phyloP scores from a whole-genome alignment of 352 stramenopile genomes.

The Pythium phragmitis region DNA sequence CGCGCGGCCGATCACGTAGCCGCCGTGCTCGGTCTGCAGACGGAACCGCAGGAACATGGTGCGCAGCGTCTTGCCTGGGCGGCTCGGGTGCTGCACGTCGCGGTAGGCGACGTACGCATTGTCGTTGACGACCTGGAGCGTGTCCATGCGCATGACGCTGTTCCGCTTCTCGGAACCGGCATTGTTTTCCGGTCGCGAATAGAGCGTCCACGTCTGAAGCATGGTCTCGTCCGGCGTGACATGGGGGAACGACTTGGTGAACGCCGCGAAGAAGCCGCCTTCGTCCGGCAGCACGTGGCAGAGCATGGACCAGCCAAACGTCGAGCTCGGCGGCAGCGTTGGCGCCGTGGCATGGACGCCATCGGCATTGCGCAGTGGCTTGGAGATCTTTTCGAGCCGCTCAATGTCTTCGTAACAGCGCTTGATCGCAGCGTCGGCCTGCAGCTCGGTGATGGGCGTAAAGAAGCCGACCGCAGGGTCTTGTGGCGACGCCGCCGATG shows the following conservation, averaged over 20 bases:
- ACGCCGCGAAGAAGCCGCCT: constrained; percentile 34
- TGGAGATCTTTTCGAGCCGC: constrained; percentile 45
- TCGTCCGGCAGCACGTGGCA: constrained; percentile 32
- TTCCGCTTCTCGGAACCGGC: constrained; percentile 18
- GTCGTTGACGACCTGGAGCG: constrained; percentile 35
- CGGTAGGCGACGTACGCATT: constrained; percentile 33
- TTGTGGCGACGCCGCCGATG: constrained; percentile 20
- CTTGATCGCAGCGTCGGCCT: constrained; percentile 53
- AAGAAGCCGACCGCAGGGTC: constrained; percentile 37
- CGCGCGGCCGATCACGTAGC: constrained; percentile 57
- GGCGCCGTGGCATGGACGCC: not conserved
- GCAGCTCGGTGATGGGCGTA: constrained; percentile 48
- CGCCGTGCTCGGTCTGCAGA: constrained; percentile 32
- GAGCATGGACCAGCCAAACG: constrained; percentile 37
- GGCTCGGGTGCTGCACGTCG: constrained; percentile 32
- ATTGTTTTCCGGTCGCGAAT: constrained; percentile 23
- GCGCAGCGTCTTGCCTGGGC: constrained; percentile 32
- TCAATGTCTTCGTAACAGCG: constrained; percentile 58
- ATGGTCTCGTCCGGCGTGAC: constrained; percentile 28
- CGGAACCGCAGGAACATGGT: constrained; percentile 37
- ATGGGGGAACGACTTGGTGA: constrained; percentile 35
- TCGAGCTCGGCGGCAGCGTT: constrained; percentile 42
- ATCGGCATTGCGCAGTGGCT: constrained; percentile 22
- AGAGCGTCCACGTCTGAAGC: constrained; percentile 31
- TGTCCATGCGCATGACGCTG: constrained; percentile 30